phyloP scores from a whole-genome alignment of 768 basidiomycete genomes.

The Rhodotorula taiwanensis region DNA sequence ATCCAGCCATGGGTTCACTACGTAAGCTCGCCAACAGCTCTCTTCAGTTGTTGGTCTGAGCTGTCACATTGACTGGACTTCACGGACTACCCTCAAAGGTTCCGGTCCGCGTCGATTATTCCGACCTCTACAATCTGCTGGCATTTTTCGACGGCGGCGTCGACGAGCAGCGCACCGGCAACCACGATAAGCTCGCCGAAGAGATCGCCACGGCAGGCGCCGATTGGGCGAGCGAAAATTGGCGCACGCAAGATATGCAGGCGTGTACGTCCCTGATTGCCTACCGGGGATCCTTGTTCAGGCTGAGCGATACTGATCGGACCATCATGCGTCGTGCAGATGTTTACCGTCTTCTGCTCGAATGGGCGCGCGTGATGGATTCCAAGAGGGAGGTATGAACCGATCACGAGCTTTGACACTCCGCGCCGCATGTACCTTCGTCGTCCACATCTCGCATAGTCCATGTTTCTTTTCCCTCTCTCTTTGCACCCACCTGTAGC shows the following conservation, averaged over 20 bases:
- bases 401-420: no score
- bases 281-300: not conserved
- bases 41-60: not conserved
- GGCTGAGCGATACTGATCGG: not conserved
- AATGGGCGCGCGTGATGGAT: slow-evolving; percentile 26
- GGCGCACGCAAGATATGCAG: slow-evolving; percentile 38
- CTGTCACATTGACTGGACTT: no score
- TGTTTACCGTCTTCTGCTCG: slow-evolving; percentile 27
- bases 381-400: not conserved
- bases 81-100: slow-evolving; percentile 30
- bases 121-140: slow-evolving; percentile 56
- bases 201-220: slow-evolving; percentile 55
- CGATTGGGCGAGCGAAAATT: slow-evolving; percentile 36
- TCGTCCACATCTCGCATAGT: no score
- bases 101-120: slow-evolving; percentile 40
- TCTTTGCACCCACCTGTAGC: no score
- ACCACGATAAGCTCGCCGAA: slow-evolving; percentile 57
- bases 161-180: slow-evolving; percentile 50
- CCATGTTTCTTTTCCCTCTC: no score
- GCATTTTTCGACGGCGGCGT: slow-evolving; percentile 54
- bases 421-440: no score
- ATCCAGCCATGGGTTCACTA: slow-evolving; percentile 74
- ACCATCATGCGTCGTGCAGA: not conserved
- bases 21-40: slow-evolving; percentile 1
- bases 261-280: not conserved